Percentiles rank a stretch among this genome's conserved stretches.
Conservation (phyloP, 2,329 filamentous ascomycete species). For the Cercospora sesami region DNA sequence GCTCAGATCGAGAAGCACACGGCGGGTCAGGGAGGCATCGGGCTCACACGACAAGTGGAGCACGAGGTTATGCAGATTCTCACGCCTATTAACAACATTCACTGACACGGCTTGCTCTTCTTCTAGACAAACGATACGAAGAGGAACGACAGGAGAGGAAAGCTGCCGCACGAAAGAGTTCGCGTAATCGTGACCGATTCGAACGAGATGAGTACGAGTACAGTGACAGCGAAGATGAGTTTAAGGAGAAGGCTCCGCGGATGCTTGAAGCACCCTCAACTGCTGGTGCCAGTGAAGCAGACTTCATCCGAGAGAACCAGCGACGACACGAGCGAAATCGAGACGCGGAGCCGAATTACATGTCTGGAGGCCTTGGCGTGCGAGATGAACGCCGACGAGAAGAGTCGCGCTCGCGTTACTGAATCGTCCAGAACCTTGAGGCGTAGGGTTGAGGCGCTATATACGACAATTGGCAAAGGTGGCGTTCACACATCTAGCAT, state of each 20-base stretch:
- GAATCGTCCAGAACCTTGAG: background rate
- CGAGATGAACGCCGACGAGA: conserved; percentile 24
- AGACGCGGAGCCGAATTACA: conserved; percentile 31
- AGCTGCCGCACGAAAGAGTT: conserved; percentile 29
- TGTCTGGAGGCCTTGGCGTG: conserved; percentile 33
- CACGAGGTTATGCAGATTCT: conserved; percentile 15
- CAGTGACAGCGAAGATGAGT: conserved; percentile 40
- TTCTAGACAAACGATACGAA: conserved; percentile 36
- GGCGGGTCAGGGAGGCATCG: conserved; percentile 8
- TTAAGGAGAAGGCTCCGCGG: conserved; percentile 32
- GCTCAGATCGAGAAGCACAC: conserved; percentile 19
- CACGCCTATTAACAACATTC: conserved; percentile 18
- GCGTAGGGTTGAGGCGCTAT: background rate
- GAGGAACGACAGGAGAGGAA: conserved; percentile 32
- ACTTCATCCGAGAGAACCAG: conserved; percentile 35
- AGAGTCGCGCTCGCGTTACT: conserved; percentile 14
- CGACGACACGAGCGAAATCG: conserved; percentile 32
- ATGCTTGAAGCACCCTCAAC: conserved; percentile 40
- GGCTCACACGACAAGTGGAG: conserved; percentile 16
- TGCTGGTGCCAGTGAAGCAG: conserved; percentile 25
- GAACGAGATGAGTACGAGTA: conserved; percentile 40
- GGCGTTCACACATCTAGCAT: background rate
- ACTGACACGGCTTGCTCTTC: conserved; percentile 24
- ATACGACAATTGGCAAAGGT: background rate
- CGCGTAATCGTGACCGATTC: conserved; percentile 33